Conservation (phyloP, 768 basidiomycete species). For the Boletus patriciae region DNA sequence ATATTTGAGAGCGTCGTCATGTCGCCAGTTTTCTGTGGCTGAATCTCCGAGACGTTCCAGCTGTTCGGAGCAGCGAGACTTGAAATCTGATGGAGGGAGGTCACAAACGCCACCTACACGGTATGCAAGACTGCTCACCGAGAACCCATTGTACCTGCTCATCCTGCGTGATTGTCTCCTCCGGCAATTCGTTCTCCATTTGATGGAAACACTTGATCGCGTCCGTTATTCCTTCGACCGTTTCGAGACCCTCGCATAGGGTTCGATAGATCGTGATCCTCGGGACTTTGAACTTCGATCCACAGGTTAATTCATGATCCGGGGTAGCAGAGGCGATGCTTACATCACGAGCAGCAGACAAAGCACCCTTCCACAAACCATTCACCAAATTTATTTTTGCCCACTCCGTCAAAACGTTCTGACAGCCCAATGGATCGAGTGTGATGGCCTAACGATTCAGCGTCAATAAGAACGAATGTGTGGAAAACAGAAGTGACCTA, state of each 20-base stretch:
- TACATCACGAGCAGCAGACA: background rate
- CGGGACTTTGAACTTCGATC: background rate
- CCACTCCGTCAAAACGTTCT: background rate
- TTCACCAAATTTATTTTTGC: background rate
- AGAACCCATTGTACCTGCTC: background rate
- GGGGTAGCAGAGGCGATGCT: background rate
- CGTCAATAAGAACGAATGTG: background rate
- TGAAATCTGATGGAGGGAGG: background rate
- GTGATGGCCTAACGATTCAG: background rate
- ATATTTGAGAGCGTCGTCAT: background rate
- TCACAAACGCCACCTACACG: background rate
- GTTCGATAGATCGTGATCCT: background rate
- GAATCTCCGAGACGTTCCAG: background rate
- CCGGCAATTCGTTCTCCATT: background rate
- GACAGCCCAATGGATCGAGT: background rate
- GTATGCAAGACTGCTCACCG: background rate
- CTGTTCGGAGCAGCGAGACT: background rate
- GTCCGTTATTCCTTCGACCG: background rate
- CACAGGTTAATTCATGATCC: background rate
- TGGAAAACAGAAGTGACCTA: no score
- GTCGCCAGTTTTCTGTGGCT: background rate
- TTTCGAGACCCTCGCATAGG: background rate
- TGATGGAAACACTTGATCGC: background rate
- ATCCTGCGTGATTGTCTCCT: background rate
- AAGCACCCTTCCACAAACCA: background rate